Evolutionary conservation across 345 rosid species (phyloP), one percentile per base, ranked within the genome.

Genomic region (Corchorus olitorius): DNA sequence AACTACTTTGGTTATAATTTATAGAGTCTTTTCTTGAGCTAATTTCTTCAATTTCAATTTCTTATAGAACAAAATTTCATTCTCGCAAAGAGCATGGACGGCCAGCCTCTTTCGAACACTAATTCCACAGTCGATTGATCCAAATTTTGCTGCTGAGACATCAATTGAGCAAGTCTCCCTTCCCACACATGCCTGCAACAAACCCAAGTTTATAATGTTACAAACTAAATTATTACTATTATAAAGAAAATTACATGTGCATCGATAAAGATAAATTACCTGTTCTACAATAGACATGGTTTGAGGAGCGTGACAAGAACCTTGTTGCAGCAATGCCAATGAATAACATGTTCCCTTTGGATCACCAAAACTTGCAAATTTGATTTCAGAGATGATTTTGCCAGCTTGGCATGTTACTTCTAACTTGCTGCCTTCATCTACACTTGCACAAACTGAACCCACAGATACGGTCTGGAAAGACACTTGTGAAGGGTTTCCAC

Each of bases 341-440:
- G 27, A 68, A 1, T 83, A 81, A 5, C 88, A 86, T 0, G 63
- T 10, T 10, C 88, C 88, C 3, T 8, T 8, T 3, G 87, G 86
- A 19, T 61, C 54, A 12, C 91, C 91, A 58, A 75, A 88, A 75
- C 91, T 86, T 2, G 89, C 88, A 75, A 84, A 86, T 56, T 59
- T 61, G 43, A 88, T 80, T 1, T 73, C 48, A 0, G 84, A 77
- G 65, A 86, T 79, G 4, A 20, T 62, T 0, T 58, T 50, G 8
- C 76, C 81, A 35, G 75, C 80, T n/a, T 84, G 83, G 82, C 91
- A 88, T 11, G 83, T 69, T 5, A 85, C 48, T 17, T 81, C 79
- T 63, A 86, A 49, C 5, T 72, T 64, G 39, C 69, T 59, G 6
- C 81, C 80, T 70, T 84, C 84, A 14, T 74, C 35, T 0, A 67